Percentiles rank a stretch among this genome's conserved stretches.
These are phyloP conservation scores for Silene coronaria DNA, from an alignment of 179 eudicot species.

Conservation along the genomic window DNA sequence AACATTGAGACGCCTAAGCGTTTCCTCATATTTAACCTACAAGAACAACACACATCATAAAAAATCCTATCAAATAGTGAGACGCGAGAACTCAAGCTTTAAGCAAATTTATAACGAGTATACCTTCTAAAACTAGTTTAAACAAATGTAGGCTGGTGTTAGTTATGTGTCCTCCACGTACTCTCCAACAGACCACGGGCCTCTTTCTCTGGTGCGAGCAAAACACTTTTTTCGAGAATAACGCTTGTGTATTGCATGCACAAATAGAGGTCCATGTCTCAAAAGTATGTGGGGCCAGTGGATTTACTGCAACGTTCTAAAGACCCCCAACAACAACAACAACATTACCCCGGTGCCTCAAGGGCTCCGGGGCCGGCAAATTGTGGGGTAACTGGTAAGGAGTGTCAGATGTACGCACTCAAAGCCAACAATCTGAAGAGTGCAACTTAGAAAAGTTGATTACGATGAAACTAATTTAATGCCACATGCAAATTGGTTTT, in stretches of 20 bases:
- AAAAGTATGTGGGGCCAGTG: background rate
- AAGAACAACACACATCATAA: background rate
- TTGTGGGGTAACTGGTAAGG: too few species aligned
- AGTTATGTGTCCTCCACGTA: background rate
- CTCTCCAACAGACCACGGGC: background rate
- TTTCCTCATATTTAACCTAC: slow-evolving; percentile 71
- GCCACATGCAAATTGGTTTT: background rate
- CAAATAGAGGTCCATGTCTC: background rate
- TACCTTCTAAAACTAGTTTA: background rate
- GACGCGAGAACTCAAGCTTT: background rate
- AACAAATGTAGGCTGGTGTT: background rate
- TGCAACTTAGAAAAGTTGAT: background rate
- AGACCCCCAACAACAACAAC: background rate
- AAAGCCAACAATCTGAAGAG: too few species aligned
- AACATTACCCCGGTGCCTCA: background rate
- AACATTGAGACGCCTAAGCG: slow-evolving; percentile 79
- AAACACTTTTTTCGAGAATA: background rate
- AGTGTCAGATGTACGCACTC: too few species aligned
- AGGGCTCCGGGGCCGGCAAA: too few species aligned
- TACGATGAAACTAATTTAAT: background rate
- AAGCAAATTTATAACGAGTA: background rate
- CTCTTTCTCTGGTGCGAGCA: background rate
- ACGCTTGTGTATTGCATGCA: background rate
- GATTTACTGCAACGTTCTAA: background rate
- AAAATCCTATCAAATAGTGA: background rate